phyloP scores from a whole-genome alignment of 1,284 basidiomycete species.

The Athelia psychrophila region DNA sequence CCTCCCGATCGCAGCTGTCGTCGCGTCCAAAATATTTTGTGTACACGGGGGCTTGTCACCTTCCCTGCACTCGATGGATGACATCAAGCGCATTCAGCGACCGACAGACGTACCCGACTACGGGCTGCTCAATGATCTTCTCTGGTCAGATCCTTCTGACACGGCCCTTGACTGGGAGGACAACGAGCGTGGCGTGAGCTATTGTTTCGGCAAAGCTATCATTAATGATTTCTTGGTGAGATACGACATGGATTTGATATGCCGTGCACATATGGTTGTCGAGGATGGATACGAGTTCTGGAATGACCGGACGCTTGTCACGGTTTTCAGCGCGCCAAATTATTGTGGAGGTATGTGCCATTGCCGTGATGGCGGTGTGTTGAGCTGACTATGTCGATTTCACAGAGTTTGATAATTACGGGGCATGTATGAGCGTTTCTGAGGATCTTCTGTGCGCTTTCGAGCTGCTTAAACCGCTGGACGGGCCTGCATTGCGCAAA shows the following conservation, averaged over 20 bases:
- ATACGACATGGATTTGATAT: constrained; percentile 99
- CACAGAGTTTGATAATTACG: constrained; percentile 96
- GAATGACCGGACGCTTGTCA: constrained; percentile 98
- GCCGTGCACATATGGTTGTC: constrained; percentile 99
- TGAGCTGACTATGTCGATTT: constrained; percentile 10
- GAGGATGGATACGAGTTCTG: constrained; percentile 99
- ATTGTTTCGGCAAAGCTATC: constrained; percentile 97
- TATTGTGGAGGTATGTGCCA: constrained; percentile 87
- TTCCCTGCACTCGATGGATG: constrained; percentile 97
- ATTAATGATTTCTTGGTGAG: constrained; percentile 94
- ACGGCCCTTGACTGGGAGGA: constrained; percentile 99
- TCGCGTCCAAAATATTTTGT: constrained; percentile 99
- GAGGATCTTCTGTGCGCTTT: constrained; percentile 98
- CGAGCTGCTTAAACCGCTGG: constrained; percentile 94
- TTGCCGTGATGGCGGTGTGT: background rate
- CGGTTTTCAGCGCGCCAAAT: constrained; percentile 97
- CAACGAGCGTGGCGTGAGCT: constrained; percentile 99
- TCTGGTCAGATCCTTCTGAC: constrained; percentile 99
- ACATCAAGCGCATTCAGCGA: constrained; percentile 96
- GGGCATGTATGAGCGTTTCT: constrained; percentile 94
- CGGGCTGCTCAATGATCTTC: constrained; percentile 93
- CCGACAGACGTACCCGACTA: constrained; percentile 99
- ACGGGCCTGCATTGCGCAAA: constrained; percentile 93
- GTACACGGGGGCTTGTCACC: constrained; percentile 98
- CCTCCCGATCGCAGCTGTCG: constrained; percentile 96